phyloP scores from a whole-genome alignment of 495 filamentous ascomycete genomes.

The Tuber microsphaerosporum region DNA sequence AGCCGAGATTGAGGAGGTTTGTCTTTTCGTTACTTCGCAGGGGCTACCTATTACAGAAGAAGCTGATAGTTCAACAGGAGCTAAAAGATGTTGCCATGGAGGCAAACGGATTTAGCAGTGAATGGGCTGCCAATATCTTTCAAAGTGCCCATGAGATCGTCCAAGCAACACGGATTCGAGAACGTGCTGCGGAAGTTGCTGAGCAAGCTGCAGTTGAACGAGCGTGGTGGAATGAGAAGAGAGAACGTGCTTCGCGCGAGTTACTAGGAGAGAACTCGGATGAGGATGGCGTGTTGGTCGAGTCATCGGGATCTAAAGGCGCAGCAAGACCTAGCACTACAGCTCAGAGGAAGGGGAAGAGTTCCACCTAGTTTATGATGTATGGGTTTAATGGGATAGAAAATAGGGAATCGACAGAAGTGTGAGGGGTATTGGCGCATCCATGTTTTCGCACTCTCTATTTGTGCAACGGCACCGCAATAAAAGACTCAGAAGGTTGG shows the following conservation, averaged over 20 bases:
- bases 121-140: slow-evolving; percentile 92
- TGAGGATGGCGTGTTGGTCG: slow-evolving; percentile 80
- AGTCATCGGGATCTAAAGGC: slow-evolving; percentile 43
- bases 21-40: not conserved
- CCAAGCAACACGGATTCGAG: slow-evolving; percentile 57
- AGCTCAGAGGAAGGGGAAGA: slow-evolving; percentile 16
- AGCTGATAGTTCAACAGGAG: slow-evolving; percentile 47
- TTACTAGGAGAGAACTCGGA: slow-evolving; percentile 46
- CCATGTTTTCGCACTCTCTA: not conserved
- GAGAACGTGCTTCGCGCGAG: slow-evolving; percentile 42
- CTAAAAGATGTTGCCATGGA: slow-evolving; percentile 86
- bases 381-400: not conserved
- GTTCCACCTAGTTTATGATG: slow-evolving; percentile 9
- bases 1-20: slow-evolving; percentile 84
- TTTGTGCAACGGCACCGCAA: not conserved
- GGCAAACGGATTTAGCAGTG: slow-evolving; percentile 79
- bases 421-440: not conserved
- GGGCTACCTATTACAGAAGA: not conserved
- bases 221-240: slow-evolving; percentile 85
- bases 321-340: slow-evolving; percentile 4
- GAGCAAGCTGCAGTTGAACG: slow-evolving; percentile 62
- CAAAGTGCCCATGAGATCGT: slow-evolving; percentile 84
- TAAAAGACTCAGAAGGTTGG: not conserved
- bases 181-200: slow-evolving; percentile 59
- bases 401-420: not conserved